phyloP scores from a whole-genome alignment of 1,284 basidiomycete species.

The Stygiomarasmius scandens region DNA sequence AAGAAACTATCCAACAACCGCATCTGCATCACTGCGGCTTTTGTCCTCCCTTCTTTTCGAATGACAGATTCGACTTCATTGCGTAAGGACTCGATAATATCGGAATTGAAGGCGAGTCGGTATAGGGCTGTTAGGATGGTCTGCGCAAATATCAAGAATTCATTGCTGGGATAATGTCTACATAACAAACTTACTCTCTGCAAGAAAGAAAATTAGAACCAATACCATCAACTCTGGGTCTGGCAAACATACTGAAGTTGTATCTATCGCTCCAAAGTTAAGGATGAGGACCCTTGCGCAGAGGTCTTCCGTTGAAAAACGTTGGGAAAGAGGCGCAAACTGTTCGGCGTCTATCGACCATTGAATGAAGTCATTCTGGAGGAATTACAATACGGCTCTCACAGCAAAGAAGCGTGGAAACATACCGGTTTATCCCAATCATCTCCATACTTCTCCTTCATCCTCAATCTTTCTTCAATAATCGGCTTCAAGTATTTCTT shows the following conservation, averaged over 20 bases:
- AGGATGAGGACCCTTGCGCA: slow-evolving; percentile 26
- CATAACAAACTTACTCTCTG: not conserved
- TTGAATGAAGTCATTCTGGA: slow-evolving; percentile 14
- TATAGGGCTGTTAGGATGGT: slow-evolving; percentile 37
- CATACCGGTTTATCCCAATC: slow-evolving; percentile 16
- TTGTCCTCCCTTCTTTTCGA: slow-evolving; percentile 43
- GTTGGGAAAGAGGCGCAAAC: slow-evolving; percentile 31
- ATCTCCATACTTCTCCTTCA: slow-evolving; percentile 7
- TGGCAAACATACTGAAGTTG: slow-evolving; percentile 33
- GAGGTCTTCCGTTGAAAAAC: slow-evolving; percentile 26
- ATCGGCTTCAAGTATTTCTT: slow-evolving; percentile 24
- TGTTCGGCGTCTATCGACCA: slow-evolving; percentile 17
- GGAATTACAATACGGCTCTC: too few relatives aligned
- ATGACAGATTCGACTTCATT: slow-evolving; percentile 41
- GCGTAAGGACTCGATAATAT: slow-evolving; percentile 38
- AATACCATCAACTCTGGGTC: not conserved
- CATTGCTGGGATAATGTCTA: not conserved
- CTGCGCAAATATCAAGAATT: slow-evolving; percentile 21
- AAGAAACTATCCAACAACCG: slow-evolving; percentile 17
- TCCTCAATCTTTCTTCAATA: slow-evolving; percentile 6
- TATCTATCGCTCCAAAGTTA: slow-evolving; percentile 34
- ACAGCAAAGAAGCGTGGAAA: too few relatives aligned
- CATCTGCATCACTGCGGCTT: slow-evolving; percentile 19
- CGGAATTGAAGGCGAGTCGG: slow-evolving; percentile 24
- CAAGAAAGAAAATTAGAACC: slow-evolving; percentile 4